These are phyloP conservation scores for Ceratocystis harringtonii DNA, from an alignment of 2,329 filamentous ascomycete species.

Conservation along the genomic window DNA sequence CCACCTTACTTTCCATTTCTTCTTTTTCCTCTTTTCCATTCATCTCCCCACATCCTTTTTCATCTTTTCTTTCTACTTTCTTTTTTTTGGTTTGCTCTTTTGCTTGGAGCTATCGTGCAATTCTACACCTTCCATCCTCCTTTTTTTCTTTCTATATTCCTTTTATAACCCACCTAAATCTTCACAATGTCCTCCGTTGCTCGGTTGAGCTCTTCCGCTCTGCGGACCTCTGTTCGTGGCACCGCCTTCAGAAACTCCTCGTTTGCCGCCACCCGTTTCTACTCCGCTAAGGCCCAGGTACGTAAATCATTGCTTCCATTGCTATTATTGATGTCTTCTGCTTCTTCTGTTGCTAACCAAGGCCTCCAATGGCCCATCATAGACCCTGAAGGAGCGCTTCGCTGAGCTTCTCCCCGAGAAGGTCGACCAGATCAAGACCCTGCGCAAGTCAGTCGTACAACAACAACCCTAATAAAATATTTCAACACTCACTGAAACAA, in stretches of 20 bases:
- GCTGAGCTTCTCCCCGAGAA: constrained; percentile 89
- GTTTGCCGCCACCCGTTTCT: constrained; percentile 76
- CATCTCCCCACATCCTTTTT: constrained; percentile 3
- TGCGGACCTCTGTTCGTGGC: constrained; percentile 60
- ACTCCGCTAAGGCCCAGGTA: constrained; percentile 85
- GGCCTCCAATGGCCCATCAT: constrained; percentile 15
- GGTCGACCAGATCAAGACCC: constrained; percentile 98
- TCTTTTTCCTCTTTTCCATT: constrained; percentile 18
- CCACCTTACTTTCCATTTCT: constrained; percentile 22
- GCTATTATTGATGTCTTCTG: neutral
- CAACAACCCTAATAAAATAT: constrained; percentile 4
- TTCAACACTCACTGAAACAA: neutral
- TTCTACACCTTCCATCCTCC: neutral
- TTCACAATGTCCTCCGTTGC: constrained; percentile 67
- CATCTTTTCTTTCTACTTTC: constrained; percentile 1
- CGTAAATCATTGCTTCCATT: constrained; percentile 1
- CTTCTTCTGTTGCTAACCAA: constrained; percentile 15
- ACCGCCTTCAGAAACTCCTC: constrained; percentile 54
- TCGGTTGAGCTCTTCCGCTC: constrained; percentile 64
- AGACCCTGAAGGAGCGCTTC: constrained; percentile 98
- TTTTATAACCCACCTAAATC: constrained; percentile 20
- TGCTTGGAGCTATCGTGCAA: neutral
- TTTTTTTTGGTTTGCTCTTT: neutral
- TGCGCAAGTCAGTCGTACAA: constrained; percentile 61
- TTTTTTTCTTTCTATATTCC: constrained; percentile 20